phyloP scores from a whole-genome alignment of 129 eudicot species.

The Saposhnikovia divaricata region DNA sequence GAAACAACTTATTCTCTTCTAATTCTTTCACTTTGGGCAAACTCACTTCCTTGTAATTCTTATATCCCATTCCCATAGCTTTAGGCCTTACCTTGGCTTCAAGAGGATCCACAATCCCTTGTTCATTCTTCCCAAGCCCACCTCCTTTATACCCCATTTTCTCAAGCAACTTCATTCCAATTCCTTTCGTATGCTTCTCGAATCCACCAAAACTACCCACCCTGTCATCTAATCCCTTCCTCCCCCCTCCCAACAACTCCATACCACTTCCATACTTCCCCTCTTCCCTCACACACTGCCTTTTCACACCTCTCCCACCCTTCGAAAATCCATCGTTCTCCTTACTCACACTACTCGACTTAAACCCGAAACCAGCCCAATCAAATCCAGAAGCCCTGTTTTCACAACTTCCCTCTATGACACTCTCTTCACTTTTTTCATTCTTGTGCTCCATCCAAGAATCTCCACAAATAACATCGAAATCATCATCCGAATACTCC shows the following conservation, averaged over 20 bases:
- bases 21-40: conserved; percentile 39
- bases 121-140: conserved; percentile 16
- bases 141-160: conserved; percentile 31
- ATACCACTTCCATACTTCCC: conserved; percentile 33
- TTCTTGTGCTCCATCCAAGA: neutral
- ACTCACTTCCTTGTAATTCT: conserved; percentile 44
- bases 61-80: conserved; percentile 25
- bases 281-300: conserved; percentile 46
- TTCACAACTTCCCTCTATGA: conserved; percentile 24
- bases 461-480: neutral
- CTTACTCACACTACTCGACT: neutral
- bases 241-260: conserved; percentile 27
- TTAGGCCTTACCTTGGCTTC: conserved; percentile 12
- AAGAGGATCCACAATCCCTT: conserved; percentile 14
- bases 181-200: conserved; percentile 17
- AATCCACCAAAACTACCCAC: conserved; percentile 12
- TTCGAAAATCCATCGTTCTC: neutral
- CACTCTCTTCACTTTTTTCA: neutral
- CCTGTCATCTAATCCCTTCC: conserved; percentile 27
- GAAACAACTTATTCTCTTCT: conserved; percentile 29
- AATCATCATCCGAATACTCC: conserved; percentile 3
- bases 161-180: conserved; percentile 58
- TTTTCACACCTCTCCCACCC: conserved; percentile 7
- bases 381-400: conserved; percentile 2
- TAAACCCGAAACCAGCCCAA: neutral